Evolutionary conservation across 257 asterid species (phyloP).

Genomic region (Scutellaria baicalensis): DNA sequence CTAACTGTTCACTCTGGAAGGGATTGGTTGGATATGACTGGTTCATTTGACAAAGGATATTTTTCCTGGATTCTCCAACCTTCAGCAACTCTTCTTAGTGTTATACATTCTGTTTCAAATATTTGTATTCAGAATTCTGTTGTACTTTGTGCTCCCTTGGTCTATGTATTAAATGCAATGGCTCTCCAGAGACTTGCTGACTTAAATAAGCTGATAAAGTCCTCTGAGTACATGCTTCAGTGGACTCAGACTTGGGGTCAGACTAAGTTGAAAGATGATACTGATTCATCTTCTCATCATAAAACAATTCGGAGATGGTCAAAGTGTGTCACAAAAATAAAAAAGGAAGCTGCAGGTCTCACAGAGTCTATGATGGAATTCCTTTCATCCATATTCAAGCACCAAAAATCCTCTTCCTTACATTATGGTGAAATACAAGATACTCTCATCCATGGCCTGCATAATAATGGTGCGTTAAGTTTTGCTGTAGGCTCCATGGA

Average conservation of each 20-base stretch:
- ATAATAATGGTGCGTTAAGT: conserved; percentile 25
- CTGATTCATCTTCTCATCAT: conserved; percentile 23
- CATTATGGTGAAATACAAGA: conserved; percentile 22
- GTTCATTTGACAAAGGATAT: conserved; percentile 42
- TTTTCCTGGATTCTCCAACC: conserved; percentile 61
- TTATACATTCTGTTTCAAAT: conserved; percentile 45
- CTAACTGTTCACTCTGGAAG: conserved; percentile 53
- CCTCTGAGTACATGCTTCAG: conserved; percentile 59
- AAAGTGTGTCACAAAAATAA: conserved; percentile 36
- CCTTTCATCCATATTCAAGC: conserved; percentile 37
- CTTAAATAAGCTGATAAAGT: conserved; percentile 53
- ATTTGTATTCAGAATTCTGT: conserved; percentile 45
- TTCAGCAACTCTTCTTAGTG: conserved; percentile 50
- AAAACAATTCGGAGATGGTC: conserved; percentile 54
- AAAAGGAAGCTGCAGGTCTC: conserved; percentile 60
- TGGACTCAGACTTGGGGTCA: conserved; percentile 34
- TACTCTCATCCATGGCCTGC: conserved; percentile 21
- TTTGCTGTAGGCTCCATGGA: conserved; percentile 53
- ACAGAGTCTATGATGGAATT: conserved; percentile 45
- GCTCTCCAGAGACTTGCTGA: conserved; percentile 81
- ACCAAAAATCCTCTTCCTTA: conserved; percentile 25
- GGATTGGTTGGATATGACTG: conserved; percentile 65
- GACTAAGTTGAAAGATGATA: conserved; percentile 34
- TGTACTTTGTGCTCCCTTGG: conserved; percentile 51
- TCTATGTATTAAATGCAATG: conserved; percentile 59